A percentile compares a stretch with the other conserved stretches of the same genome.
Conservation (phyloP, 2,329 filamentous ascomycete genomes). For the Ambrosiella cleistominuta region DNA sequence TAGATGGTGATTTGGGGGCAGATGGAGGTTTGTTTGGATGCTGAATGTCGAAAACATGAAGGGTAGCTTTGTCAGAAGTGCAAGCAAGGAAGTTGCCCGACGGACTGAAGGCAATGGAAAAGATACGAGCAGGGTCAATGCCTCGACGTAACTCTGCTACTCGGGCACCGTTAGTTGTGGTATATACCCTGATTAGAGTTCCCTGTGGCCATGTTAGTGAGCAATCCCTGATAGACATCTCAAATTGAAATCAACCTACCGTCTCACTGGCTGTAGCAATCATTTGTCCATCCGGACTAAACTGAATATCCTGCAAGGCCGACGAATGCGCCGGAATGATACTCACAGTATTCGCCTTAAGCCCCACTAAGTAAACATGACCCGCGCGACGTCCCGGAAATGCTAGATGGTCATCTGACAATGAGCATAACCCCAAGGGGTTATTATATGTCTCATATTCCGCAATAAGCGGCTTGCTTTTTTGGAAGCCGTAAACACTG, state of each 20-base stretch:
- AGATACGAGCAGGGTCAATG: slow-evolving; percentile 74
- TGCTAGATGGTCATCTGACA: slow-evolving; percentile 55
- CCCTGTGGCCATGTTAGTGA: slow-evolving; percentile 26
- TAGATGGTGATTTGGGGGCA: slow-evolving; percentile 5
- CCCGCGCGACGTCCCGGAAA: slow-evolving; percentile 79
- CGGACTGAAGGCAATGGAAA: slow-evolving; percentile 75
- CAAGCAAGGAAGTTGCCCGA: slow-evolving; percentile 66
- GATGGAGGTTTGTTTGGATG: slow-evolving; percentile 27
- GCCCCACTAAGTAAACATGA: slow-evolving; percentile 74
- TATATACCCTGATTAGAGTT: slow-evolving; percentile 74
- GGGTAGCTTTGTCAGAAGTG: slow-evolving; percentile 88
- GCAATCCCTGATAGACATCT: background rate
- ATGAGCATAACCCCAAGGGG: slow-evolving; percentile 57
- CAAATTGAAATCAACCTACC: slow-evolving; percentile 9
- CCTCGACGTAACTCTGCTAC: slow-evolving; percentile 75
- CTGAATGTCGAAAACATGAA: slow-evolving; percentile 83
- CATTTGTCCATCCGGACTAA: slow-evolving; percentile 65
- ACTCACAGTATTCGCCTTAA: slow-evolving; percentile 64
- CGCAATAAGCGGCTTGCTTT: slow-evolving; percentile 50
- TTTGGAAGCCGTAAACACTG: slow-evolving; percentile 62
- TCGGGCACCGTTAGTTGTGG: slow-evolving; percentile 61
- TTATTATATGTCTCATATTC: slow-evolving; percentile 81
- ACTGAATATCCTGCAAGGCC: slow-evolving; percentile 55
- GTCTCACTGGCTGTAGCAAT: slow-evolving; percentile 82
- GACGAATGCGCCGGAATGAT: slow-evolving; percentile 85